Base-by-base conservation (phyloP, 1,139 yeast species). In the Kurtzmaniella quercitrusa region DNA sequence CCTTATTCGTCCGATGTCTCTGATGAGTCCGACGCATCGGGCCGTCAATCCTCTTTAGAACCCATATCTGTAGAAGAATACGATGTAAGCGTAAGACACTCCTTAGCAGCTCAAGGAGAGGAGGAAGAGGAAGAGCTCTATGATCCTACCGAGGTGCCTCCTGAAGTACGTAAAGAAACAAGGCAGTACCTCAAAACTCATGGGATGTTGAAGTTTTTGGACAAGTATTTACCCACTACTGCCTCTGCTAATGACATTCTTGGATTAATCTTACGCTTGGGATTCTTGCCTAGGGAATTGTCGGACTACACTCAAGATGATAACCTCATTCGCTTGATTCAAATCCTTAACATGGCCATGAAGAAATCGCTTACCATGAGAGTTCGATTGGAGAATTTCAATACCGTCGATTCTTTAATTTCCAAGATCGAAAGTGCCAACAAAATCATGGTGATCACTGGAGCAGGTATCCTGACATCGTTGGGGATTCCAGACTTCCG, bases 401-500 rank as follows among this genome's bases (percentile, higher is more conserved):
- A 71, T 44, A 78, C 83, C 1, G 56, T 87, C 3, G 83, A 82
- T n/a, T 81, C 83, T 50, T 81, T 85, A 1, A 62, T 79, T 2
- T 68, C 68, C 1, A 75, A 77, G 39, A 68, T 91, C 37, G 54
- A 69, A 16, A 66, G 66, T 10, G 80, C 94, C 1, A 60, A 73
- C 16, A 84, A 81, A 45, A 77, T 93, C 17, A 57, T 93, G 48
- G 95, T 93, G 1, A 68, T 93, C 23, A 89, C 97, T 0, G 98
- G 98, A 4, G 98, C 98, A 0, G 98, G 98, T 16, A 90, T 93
- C 39, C 88, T 96, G 15, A 91, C 97, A 3, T 81, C 91, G 33
- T 68, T 91, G 46, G 98, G 97, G 1, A 91, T 91, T 45, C 97
- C 98, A 0, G 98, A 93, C 65, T 93, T 93, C 66, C 77, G 98